Base-by-base conservation (phyloP, 163 green algal genomes). In the Coccomyxa subellipsoidea region DNA sequence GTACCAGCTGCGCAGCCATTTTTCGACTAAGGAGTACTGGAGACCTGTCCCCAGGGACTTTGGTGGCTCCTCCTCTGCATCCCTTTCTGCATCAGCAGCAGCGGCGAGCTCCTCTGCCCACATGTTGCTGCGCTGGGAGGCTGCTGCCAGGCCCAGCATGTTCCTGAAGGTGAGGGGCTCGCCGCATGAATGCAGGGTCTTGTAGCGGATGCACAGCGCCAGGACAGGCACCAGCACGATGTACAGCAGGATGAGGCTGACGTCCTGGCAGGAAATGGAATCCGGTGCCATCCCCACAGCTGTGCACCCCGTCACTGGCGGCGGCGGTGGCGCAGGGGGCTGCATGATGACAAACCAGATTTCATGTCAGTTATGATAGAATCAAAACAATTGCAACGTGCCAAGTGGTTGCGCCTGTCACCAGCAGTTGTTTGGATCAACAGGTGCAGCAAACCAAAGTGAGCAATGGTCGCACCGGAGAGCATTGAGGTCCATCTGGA, bases 401-500 rank as follows among this genome's bases (percentile, higher is more conserved):
- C n/a, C n/a, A n/a, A n/a, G n/a, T n/a, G n/a, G n/a, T n/a, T n/a
- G 4, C 7, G 29, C n/a, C 66, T 12, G 66, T 73, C 66, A 73
- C 0, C 31, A 36, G 66, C 7, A 73, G n/a, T n/a, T n/a, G n/a
- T n/a, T n/a, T n/a, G n/a, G n/a, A n/a, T n/a, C n/a, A n/a, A n/a
- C n/a, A n/a, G n/a, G 29, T 73, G 8, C n/a, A 34, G 47, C 2
- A 32, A 73, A 35, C 29, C 10, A 23, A 27, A 34, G 21, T 5
- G 66, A 23, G 66, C 1, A 34, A 4, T 59, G n/a, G 25, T 77
- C 83, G 35, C 71, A 91, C 88, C 78, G 84, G 80, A 34, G 54
- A 70, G 82, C 93, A 96, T 38, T 88, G 87, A 0, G 88, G 84
- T 0, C 87, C 93, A 1, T 84, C 86, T 6, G 95, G 94, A 86